Base-by-base conservation (phyloP, 768 basidiomycete genomes). In the Daedaleopsis nitida region DNA sequence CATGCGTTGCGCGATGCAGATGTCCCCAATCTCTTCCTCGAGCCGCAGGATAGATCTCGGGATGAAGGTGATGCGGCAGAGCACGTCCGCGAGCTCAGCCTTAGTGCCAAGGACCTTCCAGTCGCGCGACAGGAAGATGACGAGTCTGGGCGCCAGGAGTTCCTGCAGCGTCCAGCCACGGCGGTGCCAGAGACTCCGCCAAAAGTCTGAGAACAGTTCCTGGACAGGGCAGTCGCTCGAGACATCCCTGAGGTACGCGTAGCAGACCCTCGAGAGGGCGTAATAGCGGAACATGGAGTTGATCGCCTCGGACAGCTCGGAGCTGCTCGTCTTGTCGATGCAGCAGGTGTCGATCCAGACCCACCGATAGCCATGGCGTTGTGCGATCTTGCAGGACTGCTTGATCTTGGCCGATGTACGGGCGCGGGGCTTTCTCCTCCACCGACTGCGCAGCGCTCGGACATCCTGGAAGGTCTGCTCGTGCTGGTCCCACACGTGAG, bases 331-430 rank as follows among this genome's bases (percentile, higher is more conserved):
- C 53, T 55, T 55, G 53, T 55, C 47, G 52, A 55, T 58, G 42
- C 57, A 58, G 39, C 50, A 52, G 21, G 57, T 52, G 43, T 58
- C 59, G 34, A 50, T 49, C 59, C 59, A 60, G 19, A 21, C 45
- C 59, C 59, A 60, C 10, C 11, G 16, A 35, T 44, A 52, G 10
- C 57, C 57, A 27, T 57, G 38, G 23, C 27, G 21, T 19, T 44
- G 49, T 21, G 57, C 42, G 21, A 39, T 10, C 11, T 34, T 34
- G 27, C 51, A 52, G 50, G 13, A 52, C 17, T 37, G 38, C 32
- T 39, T 9, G 50, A 58, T 52, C 51, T 58, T 58, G 38, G 19
- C 27, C n/a, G 39, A 44, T 1, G 43, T 49, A 50, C 23, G 56
- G 47, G 47, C 39, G 37, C 57, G 57, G 12, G 51, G 47, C 35